phyloP scores from a whole-genome alignment of 2,329 filamentous ascomycete species.

The Colletotrichum euphorbiae region DNA sequence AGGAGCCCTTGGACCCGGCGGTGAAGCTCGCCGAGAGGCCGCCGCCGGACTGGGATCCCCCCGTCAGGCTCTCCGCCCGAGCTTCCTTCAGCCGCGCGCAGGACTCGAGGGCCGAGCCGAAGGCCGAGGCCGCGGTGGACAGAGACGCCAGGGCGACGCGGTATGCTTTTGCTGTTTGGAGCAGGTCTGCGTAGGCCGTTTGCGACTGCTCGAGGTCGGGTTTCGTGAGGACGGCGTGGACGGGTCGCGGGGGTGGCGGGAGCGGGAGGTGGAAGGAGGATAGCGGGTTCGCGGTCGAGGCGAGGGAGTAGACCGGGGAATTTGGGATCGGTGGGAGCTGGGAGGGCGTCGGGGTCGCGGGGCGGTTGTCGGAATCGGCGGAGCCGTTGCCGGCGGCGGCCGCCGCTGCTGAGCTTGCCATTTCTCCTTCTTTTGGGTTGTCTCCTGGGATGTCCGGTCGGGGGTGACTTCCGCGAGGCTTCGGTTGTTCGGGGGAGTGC shows the following conservation, averaged over 20 bases:
- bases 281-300: conserved; percentile 70
- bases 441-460: no score
- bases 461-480: no score
- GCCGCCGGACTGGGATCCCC: conserved; percentile 48
- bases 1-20: conserved; percentile 56
- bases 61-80: conserved; percentile 65
- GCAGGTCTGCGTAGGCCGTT: conserved; percentile 70
- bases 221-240: conserved; percentile 71
- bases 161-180: conserved; percentile 72
- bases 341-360: conserved; percentile 59
- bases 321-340: conserved; percentile 69
- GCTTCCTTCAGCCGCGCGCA: conserved; percentile 77
- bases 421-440: background rate
- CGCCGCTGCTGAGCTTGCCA: conserved; percentile 32
- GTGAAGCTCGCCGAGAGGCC: conserved; percentile 61
- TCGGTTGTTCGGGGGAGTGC: no score
- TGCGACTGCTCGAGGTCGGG: conserved; percentile 73
- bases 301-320: conserved; percentile 73
- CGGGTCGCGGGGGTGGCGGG: conserved; percentile 69
- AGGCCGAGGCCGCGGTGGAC: conserved; percentile 70
- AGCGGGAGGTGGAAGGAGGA: conserved; percentile 69
- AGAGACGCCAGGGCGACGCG: conserved; percentile 70
- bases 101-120: conserved; percentile 73
- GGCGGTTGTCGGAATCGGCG: conserved; percentile 52
- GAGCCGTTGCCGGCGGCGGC: conserved; percentile 38